These are phyloP conservation scores for Penicillium sp. DNA, from an alignment of 2,329 filamentous ascomycete genomes.

Conservation along the genomic window DNA sequence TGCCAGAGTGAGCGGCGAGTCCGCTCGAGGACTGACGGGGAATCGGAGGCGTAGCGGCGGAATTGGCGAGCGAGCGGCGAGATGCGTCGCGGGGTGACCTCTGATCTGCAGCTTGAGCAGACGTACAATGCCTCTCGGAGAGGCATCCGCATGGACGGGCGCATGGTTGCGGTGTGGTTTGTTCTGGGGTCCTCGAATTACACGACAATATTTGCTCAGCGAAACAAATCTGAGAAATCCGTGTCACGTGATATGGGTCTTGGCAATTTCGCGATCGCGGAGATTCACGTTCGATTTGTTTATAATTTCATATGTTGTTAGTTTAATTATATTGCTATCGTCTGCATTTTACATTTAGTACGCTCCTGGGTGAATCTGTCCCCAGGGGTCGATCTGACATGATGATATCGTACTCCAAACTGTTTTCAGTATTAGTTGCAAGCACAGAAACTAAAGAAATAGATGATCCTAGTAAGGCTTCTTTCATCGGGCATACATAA, in stretches of 20 bases:
- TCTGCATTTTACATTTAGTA: too few species aligned
- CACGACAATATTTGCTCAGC: constrained; percentile 21
- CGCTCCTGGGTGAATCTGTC: too few species aligned
- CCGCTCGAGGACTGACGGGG: constrained; percentile 44
- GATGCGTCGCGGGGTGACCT: constrained; percentile 29
- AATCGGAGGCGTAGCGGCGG: constrained; percentile 37
- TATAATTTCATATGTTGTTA: neutral
- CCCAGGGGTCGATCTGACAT: neutral
- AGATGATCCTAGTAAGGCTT: neutral
- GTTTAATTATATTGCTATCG: neutral
- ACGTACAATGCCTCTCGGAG: constrained; percentile 40
- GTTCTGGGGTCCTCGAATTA: constrained; percentile 2
- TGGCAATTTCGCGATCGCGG: constrained; percentile 4
- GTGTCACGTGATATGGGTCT: constrained; percentile 29
- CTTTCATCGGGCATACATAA: too few species aligned
- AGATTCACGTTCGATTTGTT: neutral
- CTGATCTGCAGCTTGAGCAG: constrained; percentile 42
- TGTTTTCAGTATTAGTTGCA: neutral
- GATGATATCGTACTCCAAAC: neutral
- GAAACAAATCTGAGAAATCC: constrained; percentile 22
- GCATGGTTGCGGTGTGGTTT: constrained; percentile 33
- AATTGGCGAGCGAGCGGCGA: constrained; percentile 32
- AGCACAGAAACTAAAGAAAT: neutral
- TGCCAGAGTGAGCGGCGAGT: constrained; percentile 52
- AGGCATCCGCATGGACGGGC: constrained; percentile 37